Base-by-base conservation (phyloP, 2,329 filamentous ascomycete genomes). In the Penicillium sp. region DNA sequence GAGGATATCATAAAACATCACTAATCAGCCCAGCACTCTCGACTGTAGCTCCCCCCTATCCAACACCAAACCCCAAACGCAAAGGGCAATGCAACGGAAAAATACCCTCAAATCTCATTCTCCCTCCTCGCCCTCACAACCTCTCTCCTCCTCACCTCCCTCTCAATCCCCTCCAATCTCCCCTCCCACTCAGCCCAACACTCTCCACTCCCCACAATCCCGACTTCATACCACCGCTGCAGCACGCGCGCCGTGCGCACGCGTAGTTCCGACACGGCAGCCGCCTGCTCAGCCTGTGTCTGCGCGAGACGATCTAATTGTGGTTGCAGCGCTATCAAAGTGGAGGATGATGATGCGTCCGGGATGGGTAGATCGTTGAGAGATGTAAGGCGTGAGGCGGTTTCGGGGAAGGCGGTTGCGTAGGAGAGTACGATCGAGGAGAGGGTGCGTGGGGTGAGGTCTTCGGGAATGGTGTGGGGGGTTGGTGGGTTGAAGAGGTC, bases 181-280 rank as follows among this genome's bases (percentile, higher is more conserved):
- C 85, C 83, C 76, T 96, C 90, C 71, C 89, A 87, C 55, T 89
- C 86, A 25, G 89, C 89, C 79, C 92, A 88, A 60, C 85, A 84
- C 67, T 87, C 85, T 0, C 89, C 89, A 67, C 86, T 86, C 11
- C 84, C 83, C 52, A 96, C 79, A 46, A 95, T 82, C 3, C 87
- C 86, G 26, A 85, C 80, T 73, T 93, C 88, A 76, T 94, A 93
- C 89, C 92, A 96, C 38, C 81, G 77, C 65, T 88, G 84, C 61
- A 92, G 77, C 26, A 85, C 79, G 64, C 75, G 74, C 28, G 79
- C 80, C 56, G 78, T 80, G 13, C 78, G 74, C 10, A 76, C 69
- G 37, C 79, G 71, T 55, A 83, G 60, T 55, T 78, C 78, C 6
- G 75, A 76, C 13, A 82, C 72, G 37, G 77, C 71, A 13, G 59